Conservation (phyloP, 176 grass and related monocot genomes). For the Carex pumila region DNA sequence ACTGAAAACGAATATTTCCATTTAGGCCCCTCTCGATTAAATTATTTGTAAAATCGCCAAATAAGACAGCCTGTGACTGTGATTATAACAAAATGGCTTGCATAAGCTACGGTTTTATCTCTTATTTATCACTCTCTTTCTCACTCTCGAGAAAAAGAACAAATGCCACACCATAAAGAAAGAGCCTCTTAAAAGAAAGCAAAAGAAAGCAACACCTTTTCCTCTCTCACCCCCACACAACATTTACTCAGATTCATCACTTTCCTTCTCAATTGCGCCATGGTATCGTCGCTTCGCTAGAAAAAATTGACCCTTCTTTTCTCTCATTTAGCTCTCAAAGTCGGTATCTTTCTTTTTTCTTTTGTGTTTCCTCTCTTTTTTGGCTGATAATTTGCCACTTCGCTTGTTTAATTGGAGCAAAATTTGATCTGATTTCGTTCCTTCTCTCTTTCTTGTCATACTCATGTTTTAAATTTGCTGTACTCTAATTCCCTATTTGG, state of each 20-base stretch:
- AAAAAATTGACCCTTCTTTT: slow-evolving; percentile 4
- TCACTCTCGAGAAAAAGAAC: slow-evolving; percentile 38
- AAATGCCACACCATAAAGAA: slow-evolving; percentile 10
- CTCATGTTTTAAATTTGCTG: neutral
- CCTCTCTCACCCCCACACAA: slow-evolving; percentile 32
- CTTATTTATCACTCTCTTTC: slow-evolving; percentile 27
- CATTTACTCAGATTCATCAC: slow-evolving; percentile 42
- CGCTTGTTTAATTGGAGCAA: slow-evolving; percentile 4
- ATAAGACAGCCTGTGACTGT: slow-evolving; percentile 12
- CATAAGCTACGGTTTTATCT: neutral
- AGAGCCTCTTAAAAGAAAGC: slow-evolving; percentile 9
- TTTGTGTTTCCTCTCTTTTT: neutral
- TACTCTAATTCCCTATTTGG: neutral
- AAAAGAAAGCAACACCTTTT: slow-evolving; percentile 37
- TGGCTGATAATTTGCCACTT: slow-evolving; percentile 1
- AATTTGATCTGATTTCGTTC: neutral
- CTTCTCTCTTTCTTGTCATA: neutral
- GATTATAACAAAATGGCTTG: neutral
- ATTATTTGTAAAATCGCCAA: neutral
- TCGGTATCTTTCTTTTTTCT: slow-evolving; percentile 9
- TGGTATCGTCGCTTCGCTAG: slow-evolving; percentile 4
- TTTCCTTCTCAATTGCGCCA: slow-evolving; percentile 16
- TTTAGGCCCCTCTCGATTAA: neutral
- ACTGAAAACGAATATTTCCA: neutral
- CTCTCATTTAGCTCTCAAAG: slow-evolving; percentile 7